phyloP scores from a whole-genome alignment of 345 rosid genomes.

The Theobroma cacao region DNA sequence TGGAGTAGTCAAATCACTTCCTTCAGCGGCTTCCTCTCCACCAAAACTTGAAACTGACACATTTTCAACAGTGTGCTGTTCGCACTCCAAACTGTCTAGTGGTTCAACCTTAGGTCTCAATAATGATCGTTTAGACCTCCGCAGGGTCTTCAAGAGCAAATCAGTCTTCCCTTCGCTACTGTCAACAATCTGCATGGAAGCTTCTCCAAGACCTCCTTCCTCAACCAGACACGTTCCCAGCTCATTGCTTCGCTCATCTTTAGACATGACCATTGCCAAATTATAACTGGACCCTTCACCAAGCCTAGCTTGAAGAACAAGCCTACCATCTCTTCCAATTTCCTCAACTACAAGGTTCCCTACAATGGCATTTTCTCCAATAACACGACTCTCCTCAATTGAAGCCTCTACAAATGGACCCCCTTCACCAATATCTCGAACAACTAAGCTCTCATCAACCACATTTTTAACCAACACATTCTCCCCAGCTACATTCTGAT shows the following conservation, averaged over 20 bases:
- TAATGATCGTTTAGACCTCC: constrained; percentile 27
- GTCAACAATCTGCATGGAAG: constrained; percentile 5
- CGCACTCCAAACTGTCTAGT: constrained; percentile 34
- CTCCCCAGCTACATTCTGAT: constrained; percentile 6
- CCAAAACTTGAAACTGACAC: constrained; percentile 34
- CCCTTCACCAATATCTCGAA: neutral
- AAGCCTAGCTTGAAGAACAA: constrained; percentile 18
- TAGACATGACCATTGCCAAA: constrained; percentile 14
- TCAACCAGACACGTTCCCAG: neutral
- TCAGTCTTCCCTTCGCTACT: constrained; percentile 14
- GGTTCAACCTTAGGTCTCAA: constrained; percentile 40
- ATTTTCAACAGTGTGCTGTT: constrained; percentile 34
- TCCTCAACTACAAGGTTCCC: constrained; percentile 31
- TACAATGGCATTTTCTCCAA: constrained; percentile 38
- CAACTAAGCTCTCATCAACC: constrained; percentile 19
- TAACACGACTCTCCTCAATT: constrained; percentile 22
- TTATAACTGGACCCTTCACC: constrained; percentile 13
- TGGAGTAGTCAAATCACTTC: constrained; percentile 38
- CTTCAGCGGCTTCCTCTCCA: constrained; percentile 53
- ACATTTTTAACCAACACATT: constrained; percentile 9
- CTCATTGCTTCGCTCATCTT: constrained; percentile 20
- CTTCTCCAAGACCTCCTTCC: neutral
- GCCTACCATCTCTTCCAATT: constrained; percentile 28
- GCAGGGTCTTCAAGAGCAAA: constrained; percentile 24
- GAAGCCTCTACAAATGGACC: constrained; percentile 1